Evolutionary conservation across 176 grass and related monocot genomes (phyloP).

Genomic region (Stipa capillata): DNA sequence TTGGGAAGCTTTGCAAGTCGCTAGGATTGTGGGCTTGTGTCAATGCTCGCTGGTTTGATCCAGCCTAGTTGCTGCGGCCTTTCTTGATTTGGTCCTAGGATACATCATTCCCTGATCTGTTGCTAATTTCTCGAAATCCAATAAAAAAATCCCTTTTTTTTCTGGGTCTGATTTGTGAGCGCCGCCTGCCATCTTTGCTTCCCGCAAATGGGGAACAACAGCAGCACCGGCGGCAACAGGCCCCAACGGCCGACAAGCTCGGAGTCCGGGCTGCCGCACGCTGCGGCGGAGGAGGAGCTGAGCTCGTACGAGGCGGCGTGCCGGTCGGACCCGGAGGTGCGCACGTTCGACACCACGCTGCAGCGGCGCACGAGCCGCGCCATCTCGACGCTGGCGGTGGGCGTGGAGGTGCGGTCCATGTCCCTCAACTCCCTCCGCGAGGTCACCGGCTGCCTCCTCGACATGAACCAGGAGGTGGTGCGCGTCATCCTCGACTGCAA

Average conservation of each 20-base stretch:
- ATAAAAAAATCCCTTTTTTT: neutral
- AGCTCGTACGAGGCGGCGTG: constrained; percentile 94
- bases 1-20: neutral
- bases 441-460: constrained; percentile 87
- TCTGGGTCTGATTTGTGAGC: constrained; percentile 5
- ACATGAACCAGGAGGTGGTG: constrained; percentile 99
- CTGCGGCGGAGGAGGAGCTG: constrained; percentile 40
- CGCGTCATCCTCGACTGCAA: constrained; percentile 82
- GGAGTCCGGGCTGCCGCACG: constrained; percentile 25
- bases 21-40: neutral
- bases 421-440: constrained; percentile 75
- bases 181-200: neutral
- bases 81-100: neutral
- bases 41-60: constrained; percentile 12
- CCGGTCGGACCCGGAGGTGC: constrained; percentile 74
- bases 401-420: constrained; percentile 74
- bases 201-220: constrained; percentile 41
- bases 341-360: constrained; percentile 74
- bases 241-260: neutral
- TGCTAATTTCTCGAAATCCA: neutral
- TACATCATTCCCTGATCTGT: neutral
- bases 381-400: constrained; percentile 77
- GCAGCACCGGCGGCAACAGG: constrained; percentile 5
- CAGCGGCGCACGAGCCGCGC: constrained; percentile 80
- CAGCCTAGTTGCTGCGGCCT: neutral